Conservation (phyloP, 2,329 filamentous ascomycete species). For the Exophiala lecanii-corni region DNA sequence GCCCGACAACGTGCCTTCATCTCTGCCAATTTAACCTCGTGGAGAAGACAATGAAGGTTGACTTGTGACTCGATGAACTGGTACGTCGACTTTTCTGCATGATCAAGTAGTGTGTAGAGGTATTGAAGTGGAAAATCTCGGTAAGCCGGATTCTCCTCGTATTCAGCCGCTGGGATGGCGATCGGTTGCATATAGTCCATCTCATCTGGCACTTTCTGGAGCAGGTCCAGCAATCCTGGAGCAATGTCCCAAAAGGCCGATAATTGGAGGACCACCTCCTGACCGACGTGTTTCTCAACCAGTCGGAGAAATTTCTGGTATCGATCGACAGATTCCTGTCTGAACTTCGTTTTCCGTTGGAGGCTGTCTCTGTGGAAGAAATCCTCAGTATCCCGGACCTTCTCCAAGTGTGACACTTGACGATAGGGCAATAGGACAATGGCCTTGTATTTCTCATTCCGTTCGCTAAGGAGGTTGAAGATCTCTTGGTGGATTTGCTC, state of each 20-base stretch:
- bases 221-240: constrained; percentile 69
- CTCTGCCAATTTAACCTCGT: constrained; percentile 80
- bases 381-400: constrained; percentile 68
- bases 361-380: constrained; percentile 79
- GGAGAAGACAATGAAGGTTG: constrained; percentile 81
- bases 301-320: constrained; percentile 72
- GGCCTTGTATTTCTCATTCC: constrained; percentile 79
- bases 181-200: constrained; percentile 43
- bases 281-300: constrained; percentile 77
- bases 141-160: constrained; percentile 81
- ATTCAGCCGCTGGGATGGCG: constrained; percentile 72
- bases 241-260: constrained; percentile 98
- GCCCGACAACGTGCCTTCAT: constrained; percentile 64
- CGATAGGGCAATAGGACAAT: constrained; percentile 80
- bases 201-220: constrained; percentile 56
- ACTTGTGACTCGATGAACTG: constrained; percentile 96
- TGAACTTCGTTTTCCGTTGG: constrained; percentile 66
- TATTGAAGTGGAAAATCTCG: constrained; percentile 81
- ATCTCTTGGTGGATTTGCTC: constrained; percentile 80
- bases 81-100: constrained; percentile 88
- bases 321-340: constrained; percentile 67
- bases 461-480: constrained; percentile 77
- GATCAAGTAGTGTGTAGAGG: constrained; percentile 75
- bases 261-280: constrained; percentile 85
- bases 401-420: constrained; percentile 67